A percentile compares a stretch with the other conserved stretches of the same genome.
These are phyloP conservation scores for Geranium incanum DNA, from an alignment of 441 rosid genomes.

Conservation along the genomic window DNA sequence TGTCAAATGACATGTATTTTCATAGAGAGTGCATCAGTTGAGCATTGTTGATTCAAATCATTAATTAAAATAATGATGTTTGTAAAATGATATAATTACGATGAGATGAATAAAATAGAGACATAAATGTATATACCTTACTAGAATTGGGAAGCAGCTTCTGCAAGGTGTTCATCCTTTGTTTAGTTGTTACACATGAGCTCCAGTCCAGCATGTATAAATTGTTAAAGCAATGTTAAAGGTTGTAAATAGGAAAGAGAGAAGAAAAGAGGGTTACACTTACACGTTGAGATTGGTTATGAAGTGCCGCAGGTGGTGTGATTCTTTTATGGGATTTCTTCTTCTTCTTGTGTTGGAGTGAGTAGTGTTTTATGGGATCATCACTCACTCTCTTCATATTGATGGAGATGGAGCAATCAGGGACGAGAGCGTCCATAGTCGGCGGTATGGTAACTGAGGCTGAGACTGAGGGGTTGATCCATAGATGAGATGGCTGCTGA, in stretches of 20 bases:
- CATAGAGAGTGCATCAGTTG: no score
- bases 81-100: no score
- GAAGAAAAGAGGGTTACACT: not conserved
- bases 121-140: constrained; percentile 40
- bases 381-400: constrained; percentile 36
- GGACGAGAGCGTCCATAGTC: no score
- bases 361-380: no score
- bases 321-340: constrained; percentile 61
- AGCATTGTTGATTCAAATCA: no score
- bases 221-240: constrained; percentile 13
- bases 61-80: no score
- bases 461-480: constrained; percentile 56
- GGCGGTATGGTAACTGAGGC: constrained; percentile 11
- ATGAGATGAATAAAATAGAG: no score
- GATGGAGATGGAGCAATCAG: no score
- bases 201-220: no score
- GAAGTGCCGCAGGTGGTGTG: constrained; percentile 73
- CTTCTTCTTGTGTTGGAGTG: constrained; percentile 32
- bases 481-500: constrained; percentile 28
- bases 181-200: constrained; percentile 11
- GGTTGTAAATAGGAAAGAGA: no score
- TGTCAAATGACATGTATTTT: not conserved
- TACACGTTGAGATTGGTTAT: constrained; percentile 95
- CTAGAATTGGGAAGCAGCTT: constrained; percentile 90
- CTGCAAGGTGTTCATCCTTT: constrained; percentile 90